Percentiles rank a stretch among this genome's conserved stretches.
phyloP scores from a whole-genome alignment of 164 flowering plant species.

The Sextonia rubra region DNA sequence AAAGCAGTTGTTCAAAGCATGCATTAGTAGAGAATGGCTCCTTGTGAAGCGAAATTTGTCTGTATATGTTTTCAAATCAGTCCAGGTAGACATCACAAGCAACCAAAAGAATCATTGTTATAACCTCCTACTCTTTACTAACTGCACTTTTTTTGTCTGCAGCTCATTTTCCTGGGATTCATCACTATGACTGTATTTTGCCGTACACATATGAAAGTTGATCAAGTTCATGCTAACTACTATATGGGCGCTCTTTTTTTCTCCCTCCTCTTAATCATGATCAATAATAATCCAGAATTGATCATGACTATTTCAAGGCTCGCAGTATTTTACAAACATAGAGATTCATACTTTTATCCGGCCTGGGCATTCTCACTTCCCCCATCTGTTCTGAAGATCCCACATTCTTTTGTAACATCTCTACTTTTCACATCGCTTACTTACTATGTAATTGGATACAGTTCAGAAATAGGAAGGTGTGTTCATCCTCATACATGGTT shows the following conservation, averaged over 20 bases:
- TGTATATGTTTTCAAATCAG: constrained; percentile 32
- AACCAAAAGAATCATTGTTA: not conserved
- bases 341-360: constrained; percentile 14
- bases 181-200: constrained; percentile 10
- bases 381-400: constrained; percentile 8
- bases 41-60: constrained; percentile 41
- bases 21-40: constrained; percentile 39
- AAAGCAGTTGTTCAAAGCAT: constrained; percentile 40
- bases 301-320: constrained; percentile 11
- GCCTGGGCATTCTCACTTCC: constrained; percentile 15
- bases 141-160: not conserved
- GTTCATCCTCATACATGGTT: not conserved
- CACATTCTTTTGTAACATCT: constrained; percentile 7
- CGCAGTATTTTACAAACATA: constrained; percentile 9
- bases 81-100: constrained; percentile 28
- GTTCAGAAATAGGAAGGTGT: constrained; percentile 11
- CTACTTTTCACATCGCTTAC: constrained; percentile 6
- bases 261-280: constrained; percentile 6
- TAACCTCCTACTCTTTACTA: not conserved
- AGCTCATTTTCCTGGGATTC: constrained; percentile 4
- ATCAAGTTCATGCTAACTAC: constrained; percentile 9
- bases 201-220: constrained; percentile 6
- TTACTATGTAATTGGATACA: constrained; percentile 12
- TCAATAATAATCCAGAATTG: constrained; percentile 12
- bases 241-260: constrained; percentile 12